A percentile compares a stretch with the other conserved stretches of the same genome.
Evolutionary conservation across 106 monocot genomes (phyloP).

Genomic region (Ottelia alismoides): DNA sequence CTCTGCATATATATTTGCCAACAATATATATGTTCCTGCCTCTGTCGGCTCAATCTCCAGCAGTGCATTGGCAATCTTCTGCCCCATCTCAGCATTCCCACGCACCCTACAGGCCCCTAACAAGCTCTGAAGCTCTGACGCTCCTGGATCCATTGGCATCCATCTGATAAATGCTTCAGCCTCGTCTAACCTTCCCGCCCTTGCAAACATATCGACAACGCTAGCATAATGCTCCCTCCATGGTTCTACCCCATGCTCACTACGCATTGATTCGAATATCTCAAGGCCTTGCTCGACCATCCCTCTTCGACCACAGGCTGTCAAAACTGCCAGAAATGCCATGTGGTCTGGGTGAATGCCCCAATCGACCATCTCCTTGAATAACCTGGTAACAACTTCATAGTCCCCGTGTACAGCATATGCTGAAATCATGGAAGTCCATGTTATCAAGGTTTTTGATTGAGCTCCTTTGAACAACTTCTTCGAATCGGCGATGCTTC

Average conservation of each 20-base stretch:
- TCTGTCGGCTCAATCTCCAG: conserved; percentile 49
- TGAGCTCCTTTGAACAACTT: conserved; percentile 43
- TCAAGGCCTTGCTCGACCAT: conserved; percentile 30
- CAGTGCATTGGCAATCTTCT: conserved; percentile 40
- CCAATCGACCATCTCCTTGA: conserved; percentile 33
- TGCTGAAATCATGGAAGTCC: conserved; percentile 80
- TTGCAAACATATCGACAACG: conserved; percentile 84
- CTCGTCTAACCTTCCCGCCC: conserved; percentile 55
- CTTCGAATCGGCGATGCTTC: conserved; percentile 30
- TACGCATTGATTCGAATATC: conserved; percentile 39
- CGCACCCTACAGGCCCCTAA: conserved; percentile 53
- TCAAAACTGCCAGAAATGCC: conserved; percentile 52
- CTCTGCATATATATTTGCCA: conserved; percentile 80
- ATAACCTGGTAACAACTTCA: conserved; percentile 36
- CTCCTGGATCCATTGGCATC: conserved; percentile 29
- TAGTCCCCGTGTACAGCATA: conserved; percentile 51
- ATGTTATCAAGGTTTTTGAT: conserved; percentile 42
- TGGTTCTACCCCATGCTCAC: conserved; percentile 31
- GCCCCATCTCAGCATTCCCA: conserved; percentile 50
- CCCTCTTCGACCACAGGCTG: conserved; percentile 63
- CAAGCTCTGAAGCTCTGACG: conserved; percentile 41
- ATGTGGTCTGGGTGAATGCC: conserved; percentile 46
- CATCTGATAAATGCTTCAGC: conserved; percentile 35
- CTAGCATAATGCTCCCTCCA: conserved; percentile 78
- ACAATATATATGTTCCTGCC: conserved; percentile 57